Percentiles rank a stretch among this genome's conserved stretches.
These are phyloP conservation scores for Botryosphaeria dothidea DNA, from an alignment of 2,329 filamentous ascomycete species.

Conservation along the genomic window DNA sequence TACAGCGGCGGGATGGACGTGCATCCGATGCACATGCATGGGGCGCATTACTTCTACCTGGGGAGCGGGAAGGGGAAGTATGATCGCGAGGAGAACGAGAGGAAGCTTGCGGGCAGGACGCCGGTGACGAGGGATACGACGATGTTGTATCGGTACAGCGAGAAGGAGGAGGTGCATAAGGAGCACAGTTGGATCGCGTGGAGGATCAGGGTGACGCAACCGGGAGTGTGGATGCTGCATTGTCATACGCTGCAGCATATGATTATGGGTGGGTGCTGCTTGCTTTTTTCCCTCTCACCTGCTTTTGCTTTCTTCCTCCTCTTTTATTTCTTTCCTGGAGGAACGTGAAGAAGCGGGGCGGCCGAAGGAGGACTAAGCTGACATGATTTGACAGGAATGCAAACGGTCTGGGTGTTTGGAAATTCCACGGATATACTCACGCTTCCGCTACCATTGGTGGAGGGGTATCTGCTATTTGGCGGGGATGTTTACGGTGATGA, in stretches of 20 bases:
- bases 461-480: slow-evolving; percentile 48
- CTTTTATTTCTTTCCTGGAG: not conserved
- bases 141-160: slow-evolving; percentile 57
- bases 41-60: slow-evolving; percentile 56
- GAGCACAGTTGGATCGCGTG: slow-evolving; percentile 62
- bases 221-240: slow-evolving; percentile 64
- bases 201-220: slow-evolving; percentile 55
- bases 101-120: slow-evolving; percentile 36
- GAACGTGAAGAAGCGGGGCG: not conserved
- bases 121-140: slow-evolving; percentile 52
- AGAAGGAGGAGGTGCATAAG: slow-evolving; percentile 40
- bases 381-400: slow-evolving; percentile 37
- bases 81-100: slow-evolving; percentile 52
- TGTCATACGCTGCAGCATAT: slow-evolving; percentile 62
- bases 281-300: not conserved
- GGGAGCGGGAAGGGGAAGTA: slow-evolving; percentile 57
- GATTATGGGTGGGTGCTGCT: slow-evolving; percentile 54
- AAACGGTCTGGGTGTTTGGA: slow-evolving; percentile 50
- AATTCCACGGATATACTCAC: slow-evolving; percentile 41
- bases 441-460: slow-evolving; percentile 35
- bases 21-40: slow-evolving; percentile 60
- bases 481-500: slow-evolving; percentile 44
- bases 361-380: not conserved
- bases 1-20: slow-evolving; percentile 27
- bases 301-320: not conserved